Percentiles rank a stretch among this genome's conserved stretches.
phyloP scores from a whole-genome alignment of 164 flowering plant species.

The Euptelea pleiosperma region DNA sequence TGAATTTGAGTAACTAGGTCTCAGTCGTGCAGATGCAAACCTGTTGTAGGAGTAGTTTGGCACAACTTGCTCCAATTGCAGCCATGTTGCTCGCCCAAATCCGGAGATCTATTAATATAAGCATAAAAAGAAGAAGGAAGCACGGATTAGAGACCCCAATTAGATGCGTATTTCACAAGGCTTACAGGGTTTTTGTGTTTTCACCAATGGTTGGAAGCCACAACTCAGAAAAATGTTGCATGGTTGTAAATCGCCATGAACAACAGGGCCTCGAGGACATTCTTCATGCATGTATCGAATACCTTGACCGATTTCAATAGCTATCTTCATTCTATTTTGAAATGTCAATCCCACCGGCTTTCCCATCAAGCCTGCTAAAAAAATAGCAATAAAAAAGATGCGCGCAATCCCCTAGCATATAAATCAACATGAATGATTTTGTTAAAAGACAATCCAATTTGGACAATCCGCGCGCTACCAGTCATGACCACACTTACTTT shows the following conservation, averaged over 20 bases:
- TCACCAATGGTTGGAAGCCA: conserved; percentile 35
- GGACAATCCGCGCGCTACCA: no score
- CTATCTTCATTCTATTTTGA: conserved; percentile 31
- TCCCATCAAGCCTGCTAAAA: conserved; percentile 13
- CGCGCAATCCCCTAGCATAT: no score
- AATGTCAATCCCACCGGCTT: conserved; percentile 18
- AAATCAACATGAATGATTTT: no score
- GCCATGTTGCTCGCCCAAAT: conserved; percentile 37
- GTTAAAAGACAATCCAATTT: no score
- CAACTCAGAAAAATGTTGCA: conserved; percentile 23
- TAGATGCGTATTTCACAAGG: background rate
- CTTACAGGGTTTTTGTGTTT: background rate
- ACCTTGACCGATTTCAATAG: conserved; percentile 26
- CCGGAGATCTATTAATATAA: conserved; percentile 30
- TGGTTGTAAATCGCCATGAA: conserved; percentile 29
- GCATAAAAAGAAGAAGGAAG: background rate
- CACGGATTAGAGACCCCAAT: background rate
- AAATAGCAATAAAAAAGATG: background rate
- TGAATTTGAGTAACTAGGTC: background rate
- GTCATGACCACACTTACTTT: no score
- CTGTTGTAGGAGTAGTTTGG: conserved; percentile 10
- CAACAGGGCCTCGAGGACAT: conserved; percentile 37
- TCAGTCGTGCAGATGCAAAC: conserved; percentile 12
- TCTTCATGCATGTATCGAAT: conserved; percentile 46
- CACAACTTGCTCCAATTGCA: conserved; percentile 22